These are phyloP conservation scores for Umbellularia californica DNA, from an alignment of 164 flowering plant species.

Conservation along the genomic window DNA sequence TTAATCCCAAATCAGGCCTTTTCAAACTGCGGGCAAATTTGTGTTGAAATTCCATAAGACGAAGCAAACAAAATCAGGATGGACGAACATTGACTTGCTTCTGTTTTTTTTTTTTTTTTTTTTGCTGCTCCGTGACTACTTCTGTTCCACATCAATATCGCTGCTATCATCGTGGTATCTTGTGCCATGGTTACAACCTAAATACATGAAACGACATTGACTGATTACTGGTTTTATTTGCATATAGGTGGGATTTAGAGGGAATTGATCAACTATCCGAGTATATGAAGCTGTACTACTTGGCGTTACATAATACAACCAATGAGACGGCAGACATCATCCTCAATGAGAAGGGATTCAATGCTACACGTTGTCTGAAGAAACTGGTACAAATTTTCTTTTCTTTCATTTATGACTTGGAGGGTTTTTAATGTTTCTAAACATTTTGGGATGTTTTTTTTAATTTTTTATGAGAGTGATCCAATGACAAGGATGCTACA, in stretches of 20 bases:
- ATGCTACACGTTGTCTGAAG: neutral
- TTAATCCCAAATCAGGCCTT: too few relatives aligned
- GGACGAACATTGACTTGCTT: too few relatives aligned
- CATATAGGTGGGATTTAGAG: slow-evolving; percentile 17
- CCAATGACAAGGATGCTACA: neutral
- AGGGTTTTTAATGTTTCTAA: neutral
- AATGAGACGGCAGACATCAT: slow-evolving; percentile 7
- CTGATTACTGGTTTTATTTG: neutral
- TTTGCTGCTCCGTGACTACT: too few relatives aligned
- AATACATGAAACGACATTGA: neutral
- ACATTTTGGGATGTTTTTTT: neutral
- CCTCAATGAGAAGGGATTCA: slow-evolving; percentile 3
- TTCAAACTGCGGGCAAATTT: too few relatives aligned
- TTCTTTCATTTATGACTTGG: neutral
- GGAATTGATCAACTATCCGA: slow-evolving; percentile 16
- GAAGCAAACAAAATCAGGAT: too few relatives aligned
- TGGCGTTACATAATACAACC: slow-evolving; percentile 14
- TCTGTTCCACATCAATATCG: too few relatives aligned
- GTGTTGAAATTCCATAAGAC: too few relatives aligned
- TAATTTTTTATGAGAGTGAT: neutral
- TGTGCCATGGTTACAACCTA: neutral
- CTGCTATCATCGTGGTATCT: neutral
- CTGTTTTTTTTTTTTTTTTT: too few relatives aligned
- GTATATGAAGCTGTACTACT: slow-evolving; percentile 14
- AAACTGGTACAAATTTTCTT: slow-evolving; percentile 1